These are phyloP conservation scores for Pleurotus citrinopileatus DNA, from an alignment of 768 basidiomycete genomes.

Conservation along the genomic window DNA sequence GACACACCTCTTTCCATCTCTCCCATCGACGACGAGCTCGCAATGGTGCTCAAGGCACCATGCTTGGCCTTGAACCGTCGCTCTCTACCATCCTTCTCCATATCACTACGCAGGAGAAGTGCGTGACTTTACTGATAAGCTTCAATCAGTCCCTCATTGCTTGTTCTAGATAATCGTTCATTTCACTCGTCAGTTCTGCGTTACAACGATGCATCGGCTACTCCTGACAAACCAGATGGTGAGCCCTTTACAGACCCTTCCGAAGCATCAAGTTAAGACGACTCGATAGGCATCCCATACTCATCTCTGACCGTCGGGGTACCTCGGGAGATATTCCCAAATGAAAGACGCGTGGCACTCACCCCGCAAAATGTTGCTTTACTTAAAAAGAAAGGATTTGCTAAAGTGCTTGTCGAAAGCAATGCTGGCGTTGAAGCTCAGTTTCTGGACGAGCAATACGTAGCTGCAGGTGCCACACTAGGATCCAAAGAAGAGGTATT, in stretches of 20 bases:
- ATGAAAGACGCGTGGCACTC: constrained; percentile 77
- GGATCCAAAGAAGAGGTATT: constrained; percentile 74
- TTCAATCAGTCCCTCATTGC: neutral
- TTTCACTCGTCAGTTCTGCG: constrained; percentile 1
- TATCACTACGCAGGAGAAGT: neutral
- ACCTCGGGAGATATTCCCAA: constrained; percentile 72
- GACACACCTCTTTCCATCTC: neutral
- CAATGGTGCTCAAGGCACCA: constrained; percentile 6
- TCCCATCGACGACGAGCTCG: neutral
- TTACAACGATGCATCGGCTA: neutral
- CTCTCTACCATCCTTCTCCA: neutral
- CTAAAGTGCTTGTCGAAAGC: constrained; percentile 67
- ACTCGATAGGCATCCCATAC: constrained; percentile 51
- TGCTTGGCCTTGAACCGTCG: neutral
- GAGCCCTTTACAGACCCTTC: too few relatives aligned
- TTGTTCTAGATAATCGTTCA: neutral
- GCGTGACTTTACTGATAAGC: neutral
- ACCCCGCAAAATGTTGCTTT: constrained; percentile 77
- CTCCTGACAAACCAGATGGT: neutral
- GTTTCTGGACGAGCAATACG: constrained; percentile 80
- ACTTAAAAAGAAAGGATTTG: constrained; percentile 82
- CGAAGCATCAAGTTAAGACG: neutral
- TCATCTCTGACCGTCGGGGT: constrained; percentile 73
- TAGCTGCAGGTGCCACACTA: constrained; percentile 73
- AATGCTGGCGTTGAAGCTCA: constrained; percentile 71